These are phyloP conservation scores for Turnera subulata DNA, from an alignment of 345 rosid species.

Conservation along the genomic window DNA sequence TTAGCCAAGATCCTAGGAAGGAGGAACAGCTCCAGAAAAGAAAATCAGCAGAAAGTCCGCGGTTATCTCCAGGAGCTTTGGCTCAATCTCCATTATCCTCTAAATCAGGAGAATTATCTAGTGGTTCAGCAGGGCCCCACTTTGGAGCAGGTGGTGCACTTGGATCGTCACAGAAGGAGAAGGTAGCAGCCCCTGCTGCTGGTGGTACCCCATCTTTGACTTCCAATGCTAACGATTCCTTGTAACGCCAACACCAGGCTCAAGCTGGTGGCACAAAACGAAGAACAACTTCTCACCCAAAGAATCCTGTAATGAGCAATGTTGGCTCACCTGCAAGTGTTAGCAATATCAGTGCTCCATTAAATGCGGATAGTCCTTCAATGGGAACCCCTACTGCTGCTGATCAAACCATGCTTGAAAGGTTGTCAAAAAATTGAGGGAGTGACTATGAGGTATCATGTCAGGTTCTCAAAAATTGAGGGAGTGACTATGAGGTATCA, in stretches of 20 bases:
- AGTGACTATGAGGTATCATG: too few species aligned
- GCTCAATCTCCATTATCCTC: constrained; percentile 92
- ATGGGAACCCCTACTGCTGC: constrained; percentile 63
- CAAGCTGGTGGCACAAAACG: constrained; percentile 59
- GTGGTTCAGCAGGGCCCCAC: constrained; percentile 76
- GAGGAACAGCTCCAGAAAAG: constrained; percentile 78
- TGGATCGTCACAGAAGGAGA: constrained; percentile 75
- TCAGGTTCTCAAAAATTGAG: constrained; percentile 84
- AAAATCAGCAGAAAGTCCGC: constrained; percentile 80
- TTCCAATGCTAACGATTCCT: constrained; percentile 75
- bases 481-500: constrained; percentile 60
- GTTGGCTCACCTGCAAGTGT: constrained; percentile 97
- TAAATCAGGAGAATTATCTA: constrained; percentile 94
- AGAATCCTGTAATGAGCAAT: constrained; percentile 61
- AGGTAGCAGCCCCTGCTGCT: constrained; percentile 50
- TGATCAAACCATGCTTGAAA: constrained; percentile 69
- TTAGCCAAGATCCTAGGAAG: constrained; percentile 63
- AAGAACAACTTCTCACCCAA: constrained; percentile 76
- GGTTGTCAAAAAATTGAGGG: too few species aligned
- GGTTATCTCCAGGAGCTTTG: constrained; percentile 67
- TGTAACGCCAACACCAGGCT: constrained; percentile 66
- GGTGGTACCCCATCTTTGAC: constrained; percentile 65
- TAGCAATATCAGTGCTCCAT: constrained; percentile 56
- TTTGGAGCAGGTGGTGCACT: constrained; percentile 55
- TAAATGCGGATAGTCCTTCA: constrained; percentile 75